Evolutionary conservation across 495 filamentous ascomycete species (phyloP).

Genomic region (Aspergillus leporis): DNA sequence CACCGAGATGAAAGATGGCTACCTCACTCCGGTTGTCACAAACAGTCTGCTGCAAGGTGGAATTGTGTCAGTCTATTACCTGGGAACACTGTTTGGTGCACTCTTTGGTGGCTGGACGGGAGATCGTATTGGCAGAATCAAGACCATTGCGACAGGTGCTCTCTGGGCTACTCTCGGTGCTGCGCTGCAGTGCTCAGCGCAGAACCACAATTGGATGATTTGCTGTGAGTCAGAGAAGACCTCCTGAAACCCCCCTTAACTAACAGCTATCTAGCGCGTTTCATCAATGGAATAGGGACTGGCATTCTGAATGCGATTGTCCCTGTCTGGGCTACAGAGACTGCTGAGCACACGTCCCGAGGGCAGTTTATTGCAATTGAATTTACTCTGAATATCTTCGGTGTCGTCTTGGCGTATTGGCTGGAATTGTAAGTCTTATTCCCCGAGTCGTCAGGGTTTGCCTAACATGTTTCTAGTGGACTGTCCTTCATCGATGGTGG

Average conservation of each 20-base stretch:
- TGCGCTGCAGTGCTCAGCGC: conserved; percentile 60
- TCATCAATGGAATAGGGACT: conserved; percentile 71
- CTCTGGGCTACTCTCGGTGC: conserved; percentile 61
- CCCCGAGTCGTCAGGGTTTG: not conserved
- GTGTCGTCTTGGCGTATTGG: conserved; percentile 74
- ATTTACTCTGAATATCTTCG: conserved; percentile 73
- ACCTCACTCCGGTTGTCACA: conserved; percentile 53
- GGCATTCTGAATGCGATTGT: conserved; percentile 70
- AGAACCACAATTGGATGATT: conserved; percentile 71
- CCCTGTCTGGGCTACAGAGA: conserved; percentile 73
- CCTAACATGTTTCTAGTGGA: conserved; percentile 38
- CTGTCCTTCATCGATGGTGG: conserved; percentile 59
- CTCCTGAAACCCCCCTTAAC: not conserved
- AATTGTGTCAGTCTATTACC: conserved; percentile 69
- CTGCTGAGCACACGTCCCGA: conserved; percentile 64
- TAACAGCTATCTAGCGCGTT: conserved; percentile 45
- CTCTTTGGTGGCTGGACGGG: conserved; percentile 62
- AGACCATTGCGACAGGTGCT: conserved; percentile 57
- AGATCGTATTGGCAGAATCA: conserved; percentile 62
- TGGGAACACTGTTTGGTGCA: conserved; percentile 64
- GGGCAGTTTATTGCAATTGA: conserved; percentile 73
- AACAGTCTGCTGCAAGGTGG: conserved; percentile 66
- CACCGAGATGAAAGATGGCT: conserved; percentile 45
- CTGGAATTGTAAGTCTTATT: conserved; percentile 58
- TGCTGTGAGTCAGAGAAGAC: conserved; percentile 43